Percentiles rank a stretch among this genome's conserved stretches.
phyloP scores from a whole-genome alignment of 108 stramenopile genomes.

The Cyclostephanos invisitatus region DNA sequence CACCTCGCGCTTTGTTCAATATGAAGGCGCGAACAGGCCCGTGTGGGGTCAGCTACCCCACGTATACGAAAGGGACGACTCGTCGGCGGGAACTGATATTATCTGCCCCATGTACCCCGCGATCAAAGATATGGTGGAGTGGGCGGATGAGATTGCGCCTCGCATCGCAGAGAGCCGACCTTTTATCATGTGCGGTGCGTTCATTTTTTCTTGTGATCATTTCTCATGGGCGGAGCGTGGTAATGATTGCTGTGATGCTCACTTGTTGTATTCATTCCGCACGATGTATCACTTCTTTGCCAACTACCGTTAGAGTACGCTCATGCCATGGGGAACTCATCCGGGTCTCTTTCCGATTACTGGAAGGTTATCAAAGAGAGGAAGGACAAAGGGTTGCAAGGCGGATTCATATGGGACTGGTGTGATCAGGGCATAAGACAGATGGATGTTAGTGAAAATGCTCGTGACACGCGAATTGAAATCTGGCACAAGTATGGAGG shows the following conservation, averaged over 20 bases:
- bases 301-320: constrained; percentile 27
- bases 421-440: constrained; percentile 84
- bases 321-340: constrained; percentile 97
- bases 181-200: constrained; percentile 92
- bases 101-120: constrained; percentile 96
- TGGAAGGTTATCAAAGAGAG: constrained; percentile 84
- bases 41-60: constrained; percentile 35
- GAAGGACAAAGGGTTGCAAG: constrained; percentile 75
- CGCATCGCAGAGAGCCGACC: constrained; percentile 72
- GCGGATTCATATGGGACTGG: constrained; percentile 98
- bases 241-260: not conserved
- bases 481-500: constrained; percentile 88
- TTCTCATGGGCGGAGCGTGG: not conserved
- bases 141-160: constrained; percentile 52
- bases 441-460: not conserved
- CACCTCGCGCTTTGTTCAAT: constrained; percentile 72
- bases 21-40: constrained; percentile 62
- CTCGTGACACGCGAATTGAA: constrained; percentile 12
- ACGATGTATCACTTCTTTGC: not conserved
- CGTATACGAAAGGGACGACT: constrained; percentile 55
- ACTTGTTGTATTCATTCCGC: not conserved
- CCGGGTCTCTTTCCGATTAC: constrained; percentile 87
- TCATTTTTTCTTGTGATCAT: not conserved
- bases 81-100: constrained; percentile 86
- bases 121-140: constrained; percentile 54